Conservation (phyloP, 768 basidiomycete genomes). For the Lactifluus echinatus region DNA sequence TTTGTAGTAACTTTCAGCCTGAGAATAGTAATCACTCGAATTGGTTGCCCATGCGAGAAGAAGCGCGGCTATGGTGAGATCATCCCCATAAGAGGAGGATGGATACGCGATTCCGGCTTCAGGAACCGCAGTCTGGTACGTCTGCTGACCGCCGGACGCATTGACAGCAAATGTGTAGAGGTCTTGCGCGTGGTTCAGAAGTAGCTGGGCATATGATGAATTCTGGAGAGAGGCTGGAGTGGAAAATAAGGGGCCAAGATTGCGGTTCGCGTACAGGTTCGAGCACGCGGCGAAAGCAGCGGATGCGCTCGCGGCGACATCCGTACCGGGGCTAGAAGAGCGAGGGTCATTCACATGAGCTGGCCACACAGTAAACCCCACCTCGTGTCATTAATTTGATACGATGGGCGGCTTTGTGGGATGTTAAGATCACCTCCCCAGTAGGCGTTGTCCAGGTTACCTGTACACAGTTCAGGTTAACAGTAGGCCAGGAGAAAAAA, state of each 20-base stretch:
- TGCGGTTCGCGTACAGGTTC: constrained; percentile 59
- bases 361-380: constrained; percentile 19
- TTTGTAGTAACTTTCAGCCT: constrained; percentile 55
- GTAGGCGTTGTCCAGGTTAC: constrained; percentile 61
- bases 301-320: constrained; percentile 75
- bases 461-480: constrained; percentile 27
- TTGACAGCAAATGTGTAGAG: constrained; percentile 73
- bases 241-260: constrained; percentile 46
- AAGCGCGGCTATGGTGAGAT: constrained; percentile 66
- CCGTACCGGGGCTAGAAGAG: constrained; percentile 64
- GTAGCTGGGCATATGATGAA: constrained; percentile 56
- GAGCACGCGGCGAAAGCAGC: constrained; percentile 87
- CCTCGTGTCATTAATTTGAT: constrained; percentile 65
- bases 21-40: constrained; percentile 46
- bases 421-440: constrained; percentile 85
- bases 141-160: constrained; percentile 47
- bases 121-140: constrained; percentile 67
- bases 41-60: constrained; percentile 68
- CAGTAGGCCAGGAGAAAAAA: too few species aligned
- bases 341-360: neutral
- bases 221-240: constrained; percentile 63
- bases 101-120: constrained; percentile 54
- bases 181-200: constrained; percentile 65
- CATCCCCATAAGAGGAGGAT: constrained; percentile 66
- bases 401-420: constrained; percentile 65